Evolutionary conservation across 148 eudicot genomes (phyloP), one percentile per base, ranked within the genome.

Genomic region (Polygonum maritimum): DNA sequence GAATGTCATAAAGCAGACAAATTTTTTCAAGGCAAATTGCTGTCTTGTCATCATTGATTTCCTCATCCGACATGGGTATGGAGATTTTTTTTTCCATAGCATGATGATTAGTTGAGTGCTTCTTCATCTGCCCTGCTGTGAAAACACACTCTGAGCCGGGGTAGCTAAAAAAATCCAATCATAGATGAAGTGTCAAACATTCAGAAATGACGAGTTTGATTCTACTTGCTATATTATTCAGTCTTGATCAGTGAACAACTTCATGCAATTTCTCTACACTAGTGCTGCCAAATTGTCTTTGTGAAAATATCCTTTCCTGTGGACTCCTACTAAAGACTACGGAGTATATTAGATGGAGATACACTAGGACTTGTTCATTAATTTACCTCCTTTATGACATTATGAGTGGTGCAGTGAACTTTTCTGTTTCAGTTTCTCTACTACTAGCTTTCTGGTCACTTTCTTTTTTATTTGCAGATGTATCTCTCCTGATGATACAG

Each of bases 1-100:
- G 40, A 84, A 87, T 83, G 79, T 94, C 73, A 89, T 94, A 38
- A 81, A 79, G 79, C 80, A 69, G 35, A 89, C 91, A 36, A 76
- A 77, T 47, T 84, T 80, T 77, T 94, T 86, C 87, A 94, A 91
- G 83, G 76, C 90, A 45, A 91, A 94, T 79, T 94, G 98, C 83
- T 83, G 88, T 45, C 88, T 94, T 79, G 98, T 91, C 81, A 87
- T 91, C 75, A 94, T 91, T n/a, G 98, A 94, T 87, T 91, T 91
- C 88, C 91, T 94, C 75, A 82, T 90, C 80, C 91, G 98, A 38
- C 98, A 94, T 52, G 98, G 98, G 98, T 94, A 91, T 60, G 84
- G 18, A 73, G 71, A 65, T 35, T 67, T 36, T 33, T 36, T 5
- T 10, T 36, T 67, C 3, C 5, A 3, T 15, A 35, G 44, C 19